These are phyloP conservation scores for Alisma plantagoaquatica DNA, from an alignment of 106 monocot genomes.

Conservation along the genomic window DNA sequence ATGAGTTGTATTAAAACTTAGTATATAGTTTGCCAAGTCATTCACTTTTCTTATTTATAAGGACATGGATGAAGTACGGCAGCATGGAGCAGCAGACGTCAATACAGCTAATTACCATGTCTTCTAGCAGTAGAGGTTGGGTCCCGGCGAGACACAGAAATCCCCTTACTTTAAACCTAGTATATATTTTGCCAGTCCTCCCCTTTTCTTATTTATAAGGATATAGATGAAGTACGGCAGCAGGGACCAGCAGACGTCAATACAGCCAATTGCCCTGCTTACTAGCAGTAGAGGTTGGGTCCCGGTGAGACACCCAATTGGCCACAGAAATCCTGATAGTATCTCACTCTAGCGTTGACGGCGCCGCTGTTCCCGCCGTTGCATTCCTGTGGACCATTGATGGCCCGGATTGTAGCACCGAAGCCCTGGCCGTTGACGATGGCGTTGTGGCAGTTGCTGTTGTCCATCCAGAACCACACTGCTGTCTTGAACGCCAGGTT, in stretches of 20 bases:
- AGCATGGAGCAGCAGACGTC: too few relatives aligned
- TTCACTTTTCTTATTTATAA: too few relatives aligned
- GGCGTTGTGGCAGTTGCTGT: slow-evolving; percentile 28
- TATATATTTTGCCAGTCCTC: too few relatives aligned
- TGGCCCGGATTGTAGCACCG: slow-evolving; percentile 40
- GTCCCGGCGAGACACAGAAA: slow-evolving; percentile 41
- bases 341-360: slow-evolving; percentile 21
- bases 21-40: too few relatives aligned
- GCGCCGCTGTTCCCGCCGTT: slow-evolving; percentile 11
- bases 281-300: slow-evolving; percentile 38
- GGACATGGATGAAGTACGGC: too few relatives aligned
- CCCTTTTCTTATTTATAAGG: too few relatives aligned
- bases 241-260: too few relatives aligned
- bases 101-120: background rate
- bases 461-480: slow-evolving; percentile 52
- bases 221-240: too few relatives aligned
- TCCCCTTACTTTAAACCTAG: too few relatives aligned
- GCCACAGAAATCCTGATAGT: slow-evolving; percentile 41
- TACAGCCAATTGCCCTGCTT: background rate
- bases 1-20: too few relatives aligned
- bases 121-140: slow-evolving; percentile 39
- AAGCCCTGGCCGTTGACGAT: slow-evolving; percentile 36
- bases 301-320: slow-evolving; percentile 49
- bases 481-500: slow-evolving; percentile 36
- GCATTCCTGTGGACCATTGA: slow-evolving; percentile 45